Conservation (phyloP, 768 basidiomycete species). For the Podaxis sp. region DNA sequence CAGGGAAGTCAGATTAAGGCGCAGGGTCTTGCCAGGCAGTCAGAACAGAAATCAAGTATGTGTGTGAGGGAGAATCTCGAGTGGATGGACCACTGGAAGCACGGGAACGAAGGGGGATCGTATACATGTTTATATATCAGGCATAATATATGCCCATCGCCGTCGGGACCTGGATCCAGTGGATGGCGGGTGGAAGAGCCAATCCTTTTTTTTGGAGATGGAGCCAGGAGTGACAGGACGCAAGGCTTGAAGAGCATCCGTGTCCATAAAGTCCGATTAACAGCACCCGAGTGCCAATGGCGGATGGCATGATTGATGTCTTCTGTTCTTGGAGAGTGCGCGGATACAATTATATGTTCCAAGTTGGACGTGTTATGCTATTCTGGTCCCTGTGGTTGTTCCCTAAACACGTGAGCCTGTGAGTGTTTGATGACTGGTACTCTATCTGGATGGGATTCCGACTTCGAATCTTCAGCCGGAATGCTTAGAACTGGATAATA, state of each 20-base stretch:
- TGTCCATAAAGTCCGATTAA: not conserved
- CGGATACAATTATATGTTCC: constrained; percentile 5
- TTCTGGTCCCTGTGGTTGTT: not conserved
- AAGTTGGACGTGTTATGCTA: not conserved
- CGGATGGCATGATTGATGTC: not conserved
- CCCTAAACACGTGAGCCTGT: not conserved
- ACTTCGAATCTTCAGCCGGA: not conserved
- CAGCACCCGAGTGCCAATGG: constrained; percentile 9
- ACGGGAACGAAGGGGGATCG: not conserved
- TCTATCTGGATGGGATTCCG: not conserved
- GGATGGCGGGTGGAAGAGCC: not conserved
- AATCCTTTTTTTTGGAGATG: not conserved
- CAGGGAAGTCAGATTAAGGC: not conserved
- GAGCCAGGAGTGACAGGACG: not conserved
- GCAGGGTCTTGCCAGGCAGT: not conserved
- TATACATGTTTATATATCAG: not conserved
- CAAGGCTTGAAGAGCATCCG: constrained; percentile 11
- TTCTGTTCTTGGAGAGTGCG: not conserved
- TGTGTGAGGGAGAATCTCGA: not conserved
- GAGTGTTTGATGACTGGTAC: not conserved
- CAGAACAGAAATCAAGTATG: not conserved
- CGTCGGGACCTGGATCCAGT: not conserved
- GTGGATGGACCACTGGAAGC: not conserved
- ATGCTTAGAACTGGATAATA: not conserved
- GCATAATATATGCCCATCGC: not conserved